phyloP scores from a whole-genome alignment of 495 filamentous ascomycete genomes.

The Penicillium chermesinum region DNA sequence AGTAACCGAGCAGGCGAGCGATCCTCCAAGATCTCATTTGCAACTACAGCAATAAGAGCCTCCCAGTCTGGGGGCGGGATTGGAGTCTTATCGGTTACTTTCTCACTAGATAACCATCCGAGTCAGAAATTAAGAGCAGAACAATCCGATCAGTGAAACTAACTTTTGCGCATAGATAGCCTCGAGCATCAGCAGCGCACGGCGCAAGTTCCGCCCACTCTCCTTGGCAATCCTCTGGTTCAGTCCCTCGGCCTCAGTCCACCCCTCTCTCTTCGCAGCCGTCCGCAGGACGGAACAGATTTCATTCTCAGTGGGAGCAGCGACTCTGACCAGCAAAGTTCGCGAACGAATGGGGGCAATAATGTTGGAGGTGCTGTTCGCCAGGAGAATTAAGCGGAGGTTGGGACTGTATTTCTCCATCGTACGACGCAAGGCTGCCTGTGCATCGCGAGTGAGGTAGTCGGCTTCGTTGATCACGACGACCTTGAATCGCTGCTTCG shows the following conservation, averaged over 20 bases:
- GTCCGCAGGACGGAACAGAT: conserved; percentile 71
- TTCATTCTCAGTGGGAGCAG: conserved; percentile 79
- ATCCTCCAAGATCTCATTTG: conserved; percentile 86
- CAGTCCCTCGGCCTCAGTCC: conserved; percentile 61
- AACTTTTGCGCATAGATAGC: conserved; percentile 96
- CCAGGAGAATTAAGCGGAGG: conserved; percentile 80
- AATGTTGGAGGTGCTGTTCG: conserved; percentile 93
- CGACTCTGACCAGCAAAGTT: conserved; percentile 84
- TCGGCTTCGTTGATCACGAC: conserved; percentile 99
- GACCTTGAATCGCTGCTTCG: conserved; percentile 92
- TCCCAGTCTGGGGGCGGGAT: conserved; percentile 98
- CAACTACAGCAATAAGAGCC: conserved; percentile 76
- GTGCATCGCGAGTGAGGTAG: conserved; percentile 86
- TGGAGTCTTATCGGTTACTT: conserved; percentile 76
- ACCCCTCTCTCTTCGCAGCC: conserved; percentile 73
- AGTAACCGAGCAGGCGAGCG: conserved; percentile 82
- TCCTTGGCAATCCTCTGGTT: conserved; percentile 84
- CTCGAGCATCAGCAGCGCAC: conserved; percentile 91
- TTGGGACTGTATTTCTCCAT: conserved; percentile 99
- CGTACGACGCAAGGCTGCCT: conserved; percentile 87
- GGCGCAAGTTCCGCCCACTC: conserved; percentile 84
- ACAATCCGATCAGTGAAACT: conserved; percentile 11
- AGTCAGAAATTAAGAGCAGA: not conserved
- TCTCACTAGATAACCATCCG: conserved; percentile 59
- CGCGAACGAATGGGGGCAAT: conserved; percentile 91